Conservation (phyloP, 208 protist genomes). For the Vickermania ingenoplastis region DNA sequence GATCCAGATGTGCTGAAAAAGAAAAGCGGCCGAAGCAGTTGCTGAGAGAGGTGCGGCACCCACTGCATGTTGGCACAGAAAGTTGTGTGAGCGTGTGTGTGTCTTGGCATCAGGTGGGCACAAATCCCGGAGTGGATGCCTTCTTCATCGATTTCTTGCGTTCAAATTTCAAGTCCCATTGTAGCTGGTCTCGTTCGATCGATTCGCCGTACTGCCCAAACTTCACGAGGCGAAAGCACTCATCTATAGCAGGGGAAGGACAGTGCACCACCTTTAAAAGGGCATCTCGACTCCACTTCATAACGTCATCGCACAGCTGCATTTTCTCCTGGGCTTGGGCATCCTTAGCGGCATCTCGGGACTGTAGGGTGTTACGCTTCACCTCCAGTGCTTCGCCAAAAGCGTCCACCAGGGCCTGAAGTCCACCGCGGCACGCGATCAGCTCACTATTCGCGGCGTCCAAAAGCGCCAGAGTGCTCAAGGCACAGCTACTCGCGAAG, state of each 20-base stretch:
- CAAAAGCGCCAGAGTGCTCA: conserved; percentile 57
- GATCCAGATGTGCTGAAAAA: too few species aligned
- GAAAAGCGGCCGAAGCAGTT: too few species aligned
- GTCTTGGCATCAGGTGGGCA: too few species aligned
- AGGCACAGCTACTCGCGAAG: conserved; percentile 40
- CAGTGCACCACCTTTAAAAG: conserved; percentile 44
- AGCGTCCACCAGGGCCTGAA: conserved; percentile 54
- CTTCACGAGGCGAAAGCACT: conserved; percentile 23
- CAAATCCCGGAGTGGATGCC: too few species aligned
- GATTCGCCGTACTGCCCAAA: conserved; percentile 47
- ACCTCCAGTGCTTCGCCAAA: conserved; percentile 28
- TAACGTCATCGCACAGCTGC: conserved; percentile 32
- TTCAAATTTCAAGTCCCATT: conserved; percentile 53
- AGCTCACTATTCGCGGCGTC: conserved; percentile 50
- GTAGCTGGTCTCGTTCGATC: conserved; percentile 70
- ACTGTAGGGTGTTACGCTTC: neutral
- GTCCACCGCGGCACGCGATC: conserved; percentile 36
- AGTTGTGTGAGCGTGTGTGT: too few species aligned
- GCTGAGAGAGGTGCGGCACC: too few species aligned
- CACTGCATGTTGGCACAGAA: too few species aligned
- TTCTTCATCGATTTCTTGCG: conserved; percentile 10
- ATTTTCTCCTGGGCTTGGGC: conserved; percentile 12
- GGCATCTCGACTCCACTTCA: conserved; percentile 48
- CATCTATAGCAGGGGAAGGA: conserved; percentile 15
- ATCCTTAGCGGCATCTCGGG: neutral